These are phyloP conservation scores for Fusarium phyllophilum DNA, from an alignment of 2,329 filamentous ascomycete species.

Conservation along the genomic window DNA sequence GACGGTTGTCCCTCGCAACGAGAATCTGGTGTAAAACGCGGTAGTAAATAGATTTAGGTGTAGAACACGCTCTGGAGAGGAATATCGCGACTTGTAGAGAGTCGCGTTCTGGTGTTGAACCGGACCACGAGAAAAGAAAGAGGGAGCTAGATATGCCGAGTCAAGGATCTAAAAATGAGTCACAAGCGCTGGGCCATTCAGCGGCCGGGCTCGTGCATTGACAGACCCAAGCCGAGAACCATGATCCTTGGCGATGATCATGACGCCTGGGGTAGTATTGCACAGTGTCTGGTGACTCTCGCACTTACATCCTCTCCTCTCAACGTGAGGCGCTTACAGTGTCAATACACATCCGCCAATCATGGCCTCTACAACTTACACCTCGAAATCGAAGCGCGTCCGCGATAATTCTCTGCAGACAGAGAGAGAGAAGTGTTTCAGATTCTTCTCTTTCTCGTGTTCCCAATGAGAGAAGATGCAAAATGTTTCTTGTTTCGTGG, in stretches of 20 bases:
- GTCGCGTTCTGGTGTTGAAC: constrained; percentile 18
- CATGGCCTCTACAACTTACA: constrained; percentile 28
- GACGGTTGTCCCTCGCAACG: constrained; percentile 30
- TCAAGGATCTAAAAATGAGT: constrained; percentile 48
- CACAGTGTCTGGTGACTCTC: constrained; percentile 26
- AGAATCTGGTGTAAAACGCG: constrained; percentile 15
- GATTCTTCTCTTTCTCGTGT: constrained; percentile 21
- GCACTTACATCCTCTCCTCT: neutral
- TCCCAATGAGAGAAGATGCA: constrained; percentile 12
- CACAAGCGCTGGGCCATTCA: constrained; percentile 48
- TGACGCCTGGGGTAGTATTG: constrained; percentile 5
- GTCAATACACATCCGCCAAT: constrained; percentile 28
- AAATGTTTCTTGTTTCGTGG: constrained; percentile 38
- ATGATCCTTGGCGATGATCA: constrained; percentile 33
- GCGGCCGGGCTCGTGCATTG: constrained; percentile 45
- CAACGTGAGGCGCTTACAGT: constrained; percentile 19
- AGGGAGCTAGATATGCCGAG: constrained; percentile 23
- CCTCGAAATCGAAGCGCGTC: constrained; percentile 23
- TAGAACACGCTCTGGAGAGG: constrained; percentile 18
- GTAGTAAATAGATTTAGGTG: constrained; percentile 20
- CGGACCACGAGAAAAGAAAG: neutral
- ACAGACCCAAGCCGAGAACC: constrained; percentile 43
- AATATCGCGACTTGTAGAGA: constrained; percentile 9
- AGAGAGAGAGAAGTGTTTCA: neutral
- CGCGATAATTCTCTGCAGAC: constrained; percentile 20